A percentile compares a stretch with the other conserved stretches of the same genome.
Conservation (phyloP, 306 rosid genomes). For the Rosa lucieae region DNA sequence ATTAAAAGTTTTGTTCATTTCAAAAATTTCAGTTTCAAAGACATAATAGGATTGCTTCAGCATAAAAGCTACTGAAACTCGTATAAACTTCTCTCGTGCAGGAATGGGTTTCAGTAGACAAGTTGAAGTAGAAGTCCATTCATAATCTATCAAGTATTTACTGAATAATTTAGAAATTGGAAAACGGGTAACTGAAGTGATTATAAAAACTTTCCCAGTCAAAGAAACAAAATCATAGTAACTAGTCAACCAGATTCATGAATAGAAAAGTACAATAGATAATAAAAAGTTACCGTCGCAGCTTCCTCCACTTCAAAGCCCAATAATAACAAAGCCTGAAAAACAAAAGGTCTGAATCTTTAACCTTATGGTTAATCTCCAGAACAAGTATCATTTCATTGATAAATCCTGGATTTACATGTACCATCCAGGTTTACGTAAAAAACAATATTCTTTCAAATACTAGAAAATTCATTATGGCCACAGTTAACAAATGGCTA, state of each 20-base stretch:
- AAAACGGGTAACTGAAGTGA: background rate
- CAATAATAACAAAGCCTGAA: conserved; percentile 76
- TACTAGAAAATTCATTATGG: too few relatives aligned
- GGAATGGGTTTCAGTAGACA: background rate
- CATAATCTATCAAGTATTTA: background rate
- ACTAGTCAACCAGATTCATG: background rate
- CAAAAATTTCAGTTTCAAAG: background rate
- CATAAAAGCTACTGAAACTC: background rate
- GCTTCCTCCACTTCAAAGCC: conserved; percentile 78
- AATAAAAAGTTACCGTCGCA: conserved; percentile 49
- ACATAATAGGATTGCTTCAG: background rate
- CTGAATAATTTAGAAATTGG: background rate
- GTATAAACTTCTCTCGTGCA: background rate
- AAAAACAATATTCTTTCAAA: too few relatives aligned
- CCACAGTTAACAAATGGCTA: too few relatives aligned
- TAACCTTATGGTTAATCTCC: background rate
- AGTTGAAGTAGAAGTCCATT: background rate
- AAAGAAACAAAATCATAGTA: background rate
- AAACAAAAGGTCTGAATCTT: conserved; percentile 2
- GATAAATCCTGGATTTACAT: background rate
- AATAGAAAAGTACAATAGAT: background rate
- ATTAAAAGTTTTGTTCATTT: background rate
- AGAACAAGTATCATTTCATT: background rate
- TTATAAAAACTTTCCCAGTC: background rate
- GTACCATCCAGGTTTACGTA: background rate